phyloP scores from a whole-genome alignment of 371 early-diverging fungal species.

The Cokeromyces recurvatus region DNA sequence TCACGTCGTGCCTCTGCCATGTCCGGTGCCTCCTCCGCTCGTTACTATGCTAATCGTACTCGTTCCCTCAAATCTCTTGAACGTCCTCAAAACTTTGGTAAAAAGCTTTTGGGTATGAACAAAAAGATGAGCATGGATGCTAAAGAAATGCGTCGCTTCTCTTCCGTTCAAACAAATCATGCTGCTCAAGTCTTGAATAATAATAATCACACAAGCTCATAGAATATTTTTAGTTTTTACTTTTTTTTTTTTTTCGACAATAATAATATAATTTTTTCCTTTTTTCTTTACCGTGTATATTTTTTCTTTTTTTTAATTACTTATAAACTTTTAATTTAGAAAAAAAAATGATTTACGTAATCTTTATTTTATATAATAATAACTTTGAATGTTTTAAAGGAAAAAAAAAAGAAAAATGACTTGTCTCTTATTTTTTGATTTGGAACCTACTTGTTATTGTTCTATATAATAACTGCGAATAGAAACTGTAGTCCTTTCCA shows the following conservation, averaged over 20 bases:
- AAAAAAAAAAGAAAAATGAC: not conserved
- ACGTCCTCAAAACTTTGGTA: constrained; percentile 40
- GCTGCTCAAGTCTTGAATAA: too few relatives aligned
- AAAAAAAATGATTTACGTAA: too few relatives aligned
- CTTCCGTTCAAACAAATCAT: constrained; percentile 30
- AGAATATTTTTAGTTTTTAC: too few relatives aligned
- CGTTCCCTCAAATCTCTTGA: constrained; percentile 36
- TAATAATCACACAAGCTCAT: too few relatives aligned
- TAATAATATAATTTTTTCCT: not conserved
- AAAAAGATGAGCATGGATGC: constrained; percentile 43
- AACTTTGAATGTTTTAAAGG: too few relatives aligned
- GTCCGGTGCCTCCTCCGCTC: constrained; percentile 40
- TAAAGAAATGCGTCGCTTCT: constrained; percentile 51
- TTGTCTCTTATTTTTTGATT: too few relatives aligned
- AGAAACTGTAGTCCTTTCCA: too few relatives aligned
- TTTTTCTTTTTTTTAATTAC: not conserved
- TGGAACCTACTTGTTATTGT: too few relatives aligned
- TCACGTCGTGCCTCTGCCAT: constrained; percentile 45
- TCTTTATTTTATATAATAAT: too few relatives aligned
- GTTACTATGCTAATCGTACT: constrained; percentile 47
- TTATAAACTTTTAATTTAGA: not conserved
- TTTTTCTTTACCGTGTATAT: not conserved
- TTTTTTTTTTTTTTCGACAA: too few relatives aligned
- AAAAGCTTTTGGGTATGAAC: constrained; percentile 33
- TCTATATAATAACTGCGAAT: too few relatives aligned